Base-by-base conservation (phyloP, 1,284 basidiomycete species). In the Agroathelia rolfsii region DNA sequence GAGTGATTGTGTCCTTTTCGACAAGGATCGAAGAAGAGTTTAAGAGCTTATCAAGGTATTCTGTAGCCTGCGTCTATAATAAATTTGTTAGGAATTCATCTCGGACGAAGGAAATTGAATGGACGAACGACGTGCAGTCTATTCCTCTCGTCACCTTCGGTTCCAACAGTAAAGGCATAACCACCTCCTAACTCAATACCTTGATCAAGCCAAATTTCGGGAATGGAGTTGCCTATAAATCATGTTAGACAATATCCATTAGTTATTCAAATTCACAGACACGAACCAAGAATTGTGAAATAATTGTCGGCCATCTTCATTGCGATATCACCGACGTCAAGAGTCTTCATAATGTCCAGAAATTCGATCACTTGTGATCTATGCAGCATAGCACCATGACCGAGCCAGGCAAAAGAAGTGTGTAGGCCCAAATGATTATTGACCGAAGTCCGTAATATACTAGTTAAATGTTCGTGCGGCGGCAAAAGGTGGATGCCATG, bases 241-340 rank as follows among this genome's bases (percentile, higher is more conserved):
- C n/a, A n/a, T n/a, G n/a, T n/a, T n/a, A n/a, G n/a, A n/a, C n/a
- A n/a, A n/a, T n/a, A n/a, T n/a, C n/a, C n/a, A n/a, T n/a, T n/a
- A n/a, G n/a, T n/a, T n/a, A n/a, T n/a, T n/a, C n/a, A n/a, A n/a
- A n/a, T n/a, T n/a, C n/a, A n/a, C n/a, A n/a, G n/a, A n/a, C n/a
- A n/a, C n/a, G n/a, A n/a, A n/a, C n/a, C n/a, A n/a, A 81, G 52
- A 34, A 81, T 57, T 3, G 74, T 62, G 46, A 69, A 81, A 43
- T 78, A 79, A 41, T 80, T 81, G 46, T 82, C 78, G 2, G 76
- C 73, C 76, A 78, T 80, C 41, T 67, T 63, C 45, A 62, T 55
- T 42, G 76, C 66, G 24, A 71, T 69, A 3, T 59, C 49, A 0
- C 67, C 56, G 21, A 62, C 51, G 24, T 67, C 56, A 24, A 78